Conservation (phyloP, 2,329 filamentous ascomycete genomes). For the Venturia carpophila region DNA sequence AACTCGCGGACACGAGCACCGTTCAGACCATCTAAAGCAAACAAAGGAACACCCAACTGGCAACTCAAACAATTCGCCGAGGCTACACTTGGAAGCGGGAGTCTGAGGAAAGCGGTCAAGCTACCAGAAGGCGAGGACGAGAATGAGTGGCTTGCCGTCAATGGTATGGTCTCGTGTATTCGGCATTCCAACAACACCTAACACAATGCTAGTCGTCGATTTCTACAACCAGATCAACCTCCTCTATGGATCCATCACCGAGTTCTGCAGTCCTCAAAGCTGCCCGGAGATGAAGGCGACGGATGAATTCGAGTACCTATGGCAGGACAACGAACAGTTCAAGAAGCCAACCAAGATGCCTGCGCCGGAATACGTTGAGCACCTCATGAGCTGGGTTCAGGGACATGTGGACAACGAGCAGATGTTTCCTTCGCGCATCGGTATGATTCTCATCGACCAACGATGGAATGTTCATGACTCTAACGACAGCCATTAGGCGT, state of each 20-base stretch:
- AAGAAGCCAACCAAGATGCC: constrained; percentile 97
- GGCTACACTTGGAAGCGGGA: constrained; percentile 89
- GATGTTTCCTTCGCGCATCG: constrained; percentile 85
- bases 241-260: constrained; percentile 95
- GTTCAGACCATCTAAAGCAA: constrained; percentile 75
- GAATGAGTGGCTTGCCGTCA: constrained; percentile 97
- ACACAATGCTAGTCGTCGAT: constrained; percentile 69
- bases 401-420: constrained; percentile 90
- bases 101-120: constrained; percentile 91
- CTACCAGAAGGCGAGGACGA: constrained; percentile 94
- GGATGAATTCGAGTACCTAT: constrained; percentile 99
- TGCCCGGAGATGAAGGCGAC: constrained; percentile 99
- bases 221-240: constrained; percentile 99
- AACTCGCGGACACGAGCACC: constrained; percentile 83
- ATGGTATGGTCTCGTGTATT: constrained; percentile 52
- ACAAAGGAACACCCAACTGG: constrained; percentile 79
- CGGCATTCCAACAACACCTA: constrained; percentile 21
- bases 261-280: constrained; percentile 95
- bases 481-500: constrained; percentile 52
- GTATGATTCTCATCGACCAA: constrained; percentile 41
- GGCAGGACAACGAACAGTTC: constrained; percentile 92
- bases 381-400: constrained; percentile 96
- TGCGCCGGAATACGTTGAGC: constrained; percentile 93
- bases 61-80: constrained; percentile 97
- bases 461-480: background rate